Evolutionary conservation across 371 early-diverging fungal genomes (phyloP).

Genomic region (Syncephalis plumigaleata): DNA sequence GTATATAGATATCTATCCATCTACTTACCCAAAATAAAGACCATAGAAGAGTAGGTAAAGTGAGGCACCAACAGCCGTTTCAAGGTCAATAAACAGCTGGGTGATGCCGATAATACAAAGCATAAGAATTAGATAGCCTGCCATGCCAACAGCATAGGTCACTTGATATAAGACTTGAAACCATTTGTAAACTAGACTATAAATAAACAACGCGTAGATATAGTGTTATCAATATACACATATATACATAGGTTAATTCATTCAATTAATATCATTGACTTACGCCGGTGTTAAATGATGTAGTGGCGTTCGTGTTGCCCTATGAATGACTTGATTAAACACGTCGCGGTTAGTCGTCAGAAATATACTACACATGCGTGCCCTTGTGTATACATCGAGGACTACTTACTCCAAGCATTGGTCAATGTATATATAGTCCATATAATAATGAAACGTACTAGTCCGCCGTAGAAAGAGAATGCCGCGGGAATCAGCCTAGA

Average conservation of each 20-base stretch:
- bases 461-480: slow-evolving; percentile 4
- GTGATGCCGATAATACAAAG: slow-evolving; percentile 35
- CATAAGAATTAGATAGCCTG: slow-evolving; percentile 34
- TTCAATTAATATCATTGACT: no score
- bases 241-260: no score
- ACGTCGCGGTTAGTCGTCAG: background rate
- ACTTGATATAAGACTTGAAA: slow-evolving; percentile 37
- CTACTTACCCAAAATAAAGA: slow-evolving; percentile 46
- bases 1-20: no score
- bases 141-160: slow-evolving; percentile 39
- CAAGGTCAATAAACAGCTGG: slow-evolving; percentile 17
- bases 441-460: slow-evolving; percentile 14
- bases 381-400: background rate
- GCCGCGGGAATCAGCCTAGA: slow-evolving; percentile 7
- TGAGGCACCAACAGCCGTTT: slow-evolving; percentile 14
- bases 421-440: slow-evolving; percentile 22
- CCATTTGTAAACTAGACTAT: slow-evolving; percentile 51
- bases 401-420: slow-evolving; percentile 20
- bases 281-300: slow-evolving; percentile 34
- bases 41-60: slow-evolving; percentile 37
- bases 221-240: no score
- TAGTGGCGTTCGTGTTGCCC: slow-evolving; percentile 32
- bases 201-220: slow-evolving; percentile 3
- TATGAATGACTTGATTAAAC: slow-evolving; percentile 5
- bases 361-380: background rate